Base-by-base conservation (phyloP, 768 basidiomycete genomes). In the Russula griseocarnosa region DNA sequence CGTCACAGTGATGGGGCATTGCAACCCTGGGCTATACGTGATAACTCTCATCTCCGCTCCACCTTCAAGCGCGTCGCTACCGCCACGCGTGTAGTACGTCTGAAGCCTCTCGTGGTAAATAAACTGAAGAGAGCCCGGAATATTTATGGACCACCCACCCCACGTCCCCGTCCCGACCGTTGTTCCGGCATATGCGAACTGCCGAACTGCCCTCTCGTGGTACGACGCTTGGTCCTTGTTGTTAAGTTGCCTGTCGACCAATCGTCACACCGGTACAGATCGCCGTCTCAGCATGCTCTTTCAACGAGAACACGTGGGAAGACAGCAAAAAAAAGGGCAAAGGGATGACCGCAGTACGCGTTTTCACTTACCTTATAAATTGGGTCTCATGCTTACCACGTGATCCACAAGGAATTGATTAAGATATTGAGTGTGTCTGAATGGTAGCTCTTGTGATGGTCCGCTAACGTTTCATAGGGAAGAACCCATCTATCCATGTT, bases 311-410 rank as follows among this genome's bases (percentile, higher is more conserved):
- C 4, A 55, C 63, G 3, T 67, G 36, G 46, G 66, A 67, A n/a
- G 64, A 66, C 40, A 52, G 46, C 16, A 30, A 47, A n/a, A 46
- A 28, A 11, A 53, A 57, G 7, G 66, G 63, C 11, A 50, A n/a
- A 16, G 60, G 60, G 9, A 66, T 67, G 60, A 66, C 64, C 30
- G 4, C 36, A 24, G 66, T 67, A 61, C 14, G 66, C 46, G 13
- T 16, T 26, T 24, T 46, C 8, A 7, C 20, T 32, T 40, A 38
- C 36, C 11, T 32, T 36, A n/a, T 1, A 47, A 22, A n/a, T 13
- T 22, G 22, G 24, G 3, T 28, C 11, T 16, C 10, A 36, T 26
- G 11, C 3, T 26, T 60, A 20, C 55, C 24, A 30, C 2, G 3
- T 5, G 18, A 8, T 9, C 8, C 47, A 47, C 24, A 11, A 60